Percentiles rank a stretch among this genome's conserved stretches.
Evolutionary conservation across 2,329 filamentous ascomycete genomes (phyloP).

Genomic region (Alternaria gansuensis): DNA sequence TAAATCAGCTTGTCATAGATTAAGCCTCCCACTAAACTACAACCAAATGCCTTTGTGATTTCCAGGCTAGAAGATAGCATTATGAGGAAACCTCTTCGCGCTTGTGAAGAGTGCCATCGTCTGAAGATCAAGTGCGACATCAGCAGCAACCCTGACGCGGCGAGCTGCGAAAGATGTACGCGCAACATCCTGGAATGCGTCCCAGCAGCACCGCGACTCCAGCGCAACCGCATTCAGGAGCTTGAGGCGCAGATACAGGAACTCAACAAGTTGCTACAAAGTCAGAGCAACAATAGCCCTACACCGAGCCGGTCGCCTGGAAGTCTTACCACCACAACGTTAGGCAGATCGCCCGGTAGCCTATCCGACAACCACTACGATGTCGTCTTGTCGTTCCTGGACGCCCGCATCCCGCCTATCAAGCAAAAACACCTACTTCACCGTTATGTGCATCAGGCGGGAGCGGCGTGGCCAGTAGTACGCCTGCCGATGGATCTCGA

Average conservation of each 20-base stretch:
- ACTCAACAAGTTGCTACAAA: constrained; percentile 29
- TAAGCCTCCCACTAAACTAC: neutral
- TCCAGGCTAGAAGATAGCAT: constrained; percentile 1
- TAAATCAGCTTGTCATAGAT: constrained; percentile 19
- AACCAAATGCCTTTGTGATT: neutral
- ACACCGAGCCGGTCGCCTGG: constrained; percentile 32
- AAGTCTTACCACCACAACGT: constrained; percentile 9
- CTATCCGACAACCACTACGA: constrained; percentile 27
- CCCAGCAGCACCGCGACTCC: constrained; percentile 39
- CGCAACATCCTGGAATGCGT: constrained; percentile 37
- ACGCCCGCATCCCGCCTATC: constrained; percentile 29
- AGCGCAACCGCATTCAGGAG: constrained; percentile 40
- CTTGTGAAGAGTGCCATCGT: constrained; percentile 43
- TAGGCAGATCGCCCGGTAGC: constrained; percentile 18
- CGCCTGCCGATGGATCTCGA: constrained; percentile 24
- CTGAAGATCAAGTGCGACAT: constrained; percentile 46
- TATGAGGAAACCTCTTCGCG: constrained; percentile 38
- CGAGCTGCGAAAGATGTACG: constrained; percentile 36
- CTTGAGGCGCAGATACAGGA: constrained; percentile 39
- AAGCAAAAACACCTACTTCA: constrained; percentile 36
- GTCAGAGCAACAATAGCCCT: constrained; percentile 21
- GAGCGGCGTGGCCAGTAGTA: constrained; percentile 35
- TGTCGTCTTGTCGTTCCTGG: constrained; percentile 33
- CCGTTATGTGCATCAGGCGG: constrained; percentile 28
- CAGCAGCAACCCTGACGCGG: constrained; percentile 23